phyloP scores from a whole-genome alignment of 352 stramenopile genomes.

The Globisporangium cederbergense region DNA sequence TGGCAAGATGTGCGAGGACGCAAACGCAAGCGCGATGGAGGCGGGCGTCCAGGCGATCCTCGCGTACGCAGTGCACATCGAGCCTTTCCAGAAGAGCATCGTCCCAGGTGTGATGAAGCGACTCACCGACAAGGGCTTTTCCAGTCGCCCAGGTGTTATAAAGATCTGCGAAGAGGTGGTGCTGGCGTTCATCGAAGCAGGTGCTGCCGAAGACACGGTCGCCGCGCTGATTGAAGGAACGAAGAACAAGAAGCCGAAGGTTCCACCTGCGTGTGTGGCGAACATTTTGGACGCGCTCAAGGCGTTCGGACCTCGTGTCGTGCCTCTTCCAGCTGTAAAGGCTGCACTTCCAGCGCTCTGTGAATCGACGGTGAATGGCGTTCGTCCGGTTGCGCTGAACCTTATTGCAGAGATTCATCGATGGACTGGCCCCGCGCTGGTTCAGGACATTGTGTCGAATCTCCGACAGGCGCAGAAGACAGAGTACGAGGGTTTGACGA shows the following conservation, averaged over 20 bases:
- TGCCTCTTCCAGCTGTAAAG: constrained; percentile 72
- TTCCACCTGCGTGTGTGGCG: constrained; percentile 66
- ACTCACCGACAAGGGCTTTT: constrained; percentile 83
- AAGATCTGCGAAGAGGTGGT: constrained; percentile 82
- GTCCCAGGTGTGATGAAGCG: constrained; percentile 69
- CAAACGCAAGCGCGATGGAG: constrained; percentile 81
- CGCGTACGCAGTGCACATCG: constrained; percentile 58
- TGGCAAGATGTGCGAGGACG: constrained; percentile 78
- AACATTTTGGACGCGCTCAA: constrained; percentile 71
- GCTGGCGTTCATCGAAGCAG: constrained; percentile 65
- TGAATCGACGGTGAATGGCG: constrained; percentile 80
- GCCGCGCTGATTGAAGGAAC: constrained; percentile 74
- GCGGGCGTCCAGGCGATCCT: constrained; percentile 68
- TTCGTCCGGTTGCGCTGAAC: constrained; percentile 73
- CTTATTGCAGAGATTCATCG: constrained; percentile 80
- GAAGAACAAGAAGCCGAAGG: constrained; percentile 86
- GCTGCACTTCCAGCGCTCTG: constrained; percentile 60
- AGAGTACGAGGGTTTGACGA: constrained; percentile 75
- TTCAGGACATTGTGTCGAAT: constrained; percentile 79
- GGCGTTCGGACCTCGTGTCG: constrained; percentile 71
- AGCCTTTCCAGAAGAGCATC: constrained; percentile 70
- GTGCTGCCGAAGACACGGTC: constrained; percentile 74
- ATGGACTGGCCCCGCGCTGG: constrained; percentile 68
- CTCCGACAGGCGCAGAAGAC: constrained; percentile 81
- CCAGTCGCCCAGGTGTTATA: constrained; percentile 65